Evolutionary conservation across 352 stramenopile genomes (phyloP), one percentile per base, ranked within the genome.

Genomic region (Aphanomyces euteiches): DNA sequence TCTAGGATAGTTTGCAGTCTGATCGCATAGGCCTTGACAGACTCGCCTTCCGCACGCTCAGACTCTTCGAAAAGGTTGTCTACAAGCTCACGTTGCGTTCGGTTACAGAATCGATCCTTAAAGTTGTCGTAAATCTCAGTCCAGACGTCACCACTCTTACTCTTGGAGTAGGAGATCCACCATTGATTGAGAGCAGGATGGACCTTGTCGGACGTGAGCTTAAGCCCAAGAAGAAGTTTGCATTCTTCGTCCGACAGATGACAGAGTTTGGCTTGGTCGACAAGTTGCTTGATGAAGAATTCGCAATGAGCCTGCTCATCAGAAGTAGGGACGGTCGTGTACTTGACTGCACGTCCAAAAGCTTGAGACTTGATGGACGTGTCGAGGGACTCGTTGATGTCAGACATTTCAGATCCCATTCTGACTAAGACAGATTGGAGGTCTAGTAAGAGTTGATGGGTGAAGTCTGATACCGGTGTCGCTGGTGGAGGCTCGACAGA

Each of bases 211-310:
- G 45, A 15, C 13, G 13, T 53, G 45, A 53, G 45, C 45, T 53
- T 53, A n/a, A 53, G 45, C 45, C 45, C 45, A 15, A 53, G n/a
- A n/a, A 53, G 45, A n/a, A 53, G 45, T 19, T 53, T 53, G 45
- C 45, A n/a, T 19, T 53, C 45, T 53, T n/a, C 45, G 13, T 53
- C 45, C 13, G 13, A 15, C 13, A 53, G 45, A n/a, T 53, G 45
- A n/a, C 45, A 53, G n/a, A 15, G 45, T n/a, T 15, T 19, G 13
- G 45, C 45, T 53, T 53, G 45, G n/a, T 53, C 45, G 13, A n/a
- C 13, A n/a, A 53, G 45, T 53, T 53, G 45, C 45, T 53, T 53
- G 45, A 53, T 53, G n/a, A 53, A 53, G 45, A 53, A 53, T 53
- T 53, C 45, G 2, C 45, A 53, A n/a, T 53, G 45, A 2, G 45